phyloP scores from a whole-genome alignment of 306 rosid species.

The Gastrolobium bilobum region DNA sequence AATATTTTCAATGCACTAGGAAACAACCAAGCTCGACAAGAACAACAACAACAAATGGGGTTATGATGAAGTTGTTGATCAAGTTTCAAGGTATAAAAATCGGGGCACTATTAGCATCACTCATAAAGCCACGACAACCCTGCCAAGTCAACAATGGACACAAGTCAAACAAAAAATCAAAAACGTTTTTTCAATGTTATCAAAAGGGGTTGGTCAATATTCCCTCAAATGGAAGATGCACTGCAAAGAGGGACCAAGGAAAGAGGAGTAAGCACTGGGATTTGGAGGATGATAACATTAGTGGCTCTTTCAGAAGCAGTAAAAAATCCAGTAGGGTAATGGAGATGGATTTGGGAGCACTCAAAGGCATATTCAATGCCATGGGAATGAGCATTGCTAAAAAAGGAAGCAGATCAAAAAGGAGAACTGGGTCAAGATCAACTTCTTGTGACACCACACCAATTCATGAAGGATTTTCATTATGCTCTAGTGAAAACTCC shows the following conservation, averaged over 20 bases:
- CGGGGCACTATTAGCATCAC: conserved; percentile 52
- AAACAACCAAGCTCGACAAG: conserved; percentile 46
- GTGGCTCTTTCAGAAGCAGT: conserved; percentile 11
- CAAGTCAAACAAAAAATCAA: conserved; percentile 39
- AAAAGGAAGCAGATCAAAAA: conserved; percentile 48
- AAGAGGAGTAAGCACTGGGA: conserved; percentile 33
- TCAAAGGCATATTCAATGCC: conserved; percentile 58
- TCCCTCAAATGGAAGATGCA: conserved; percentile 38
- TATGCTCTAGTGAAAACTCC: conserved; percentile 49
- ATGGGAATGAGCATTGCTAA: conserved; percentile 44
- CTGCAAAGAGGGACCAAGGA: background rate
- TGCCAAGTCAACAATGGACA: conserved; percentile 7
- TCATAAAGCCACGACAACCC: conserved; percentile 47
- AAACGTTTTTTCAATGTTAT: conserved; percentile 45
- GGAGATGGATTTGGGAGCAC: conserved; percentile 59
- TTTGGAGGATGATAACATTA: conserved; percentile 20
- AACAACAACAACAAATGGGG: conserved; percentile 42
- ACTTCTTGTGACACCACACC: conserved; percentile 63
- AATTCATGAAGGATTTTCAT: conserved; percentile 51
- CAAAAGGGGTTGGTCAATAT: conserved; percentile 23
- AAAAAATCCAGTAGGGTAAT: conserved; percentile 39
- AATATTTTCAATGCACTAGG: conserved; percentile 17
- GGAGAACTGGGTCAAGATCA: conserved; percentile 48
- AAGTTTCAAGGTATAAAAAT: conserved; percentile 60
- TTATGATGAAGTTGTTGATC: conserved; percentile 58